These are phyloP conservation scores for Cryphonectria parasitica DNA, from an alignment of 2,329 filamentous ascomycete genomes.

Conservation along the genomic window DNA sequence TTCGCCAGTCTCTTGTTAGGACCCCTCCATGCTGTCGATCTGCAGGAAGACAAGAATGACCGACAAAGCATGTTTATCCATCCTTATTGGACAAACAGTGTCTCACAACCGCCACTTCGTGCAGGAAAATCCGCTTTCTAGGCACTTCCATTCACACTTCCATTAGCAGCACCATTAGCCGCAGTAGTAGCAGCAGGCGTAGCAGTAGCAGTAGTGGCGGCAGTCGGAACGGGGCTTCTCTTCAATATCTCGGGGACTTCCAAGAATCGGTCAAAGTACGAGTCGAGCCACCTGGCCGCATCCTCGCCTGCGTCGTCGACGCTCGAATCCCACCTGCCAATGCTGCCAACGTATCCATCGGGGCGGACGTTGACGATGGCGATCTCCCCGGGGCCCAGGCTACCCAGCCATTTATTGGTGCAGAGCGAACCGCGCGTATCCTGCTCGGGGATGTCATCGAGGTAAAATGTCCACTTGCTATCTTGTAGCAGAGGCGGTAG, in stretches of 20 bases:
- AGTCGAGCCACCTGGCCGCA: conserved; percentile 58
- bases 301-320: conserved; percentile 54
- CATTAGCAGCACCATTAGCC: conserved; percentile 7
- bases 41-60: background rate
- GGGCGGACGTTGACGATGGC: conserved; percentile 71
- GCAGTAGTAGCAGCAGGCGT: background rate
- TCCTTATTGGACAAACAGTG: background rate
- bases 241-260: conserved; percentile 45
- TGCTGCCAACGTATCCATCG: conserved; percentile 74
- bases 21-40: background rate
- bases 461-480: conserved; percentile 73
- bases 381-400: conserved; percentile 58
- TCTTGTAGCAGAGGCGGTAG: conserved; percentile 65
- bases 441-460: conserved; percentile 65
- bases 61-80: background rate
- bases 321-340: conserved; percentile 58
- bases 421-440: conserved; percentile 57
- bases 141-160: background rate
- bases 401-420: conserved; percentile 72
- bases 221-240: conserved; percentile 20
- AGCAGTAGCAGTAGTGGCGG: background rate
- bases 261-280: conserved; percentile 59
- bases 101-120: background rate
- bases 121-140: background rate
- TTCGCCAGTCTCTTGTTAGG: background rate